A percentile compares a stretch with the other conserved stretches of the same genome.
phyloP scores from a whole-genome alignment of 2,329 filamentous ascomycete genomes.

The Acrocalymma vagum region DNA sequence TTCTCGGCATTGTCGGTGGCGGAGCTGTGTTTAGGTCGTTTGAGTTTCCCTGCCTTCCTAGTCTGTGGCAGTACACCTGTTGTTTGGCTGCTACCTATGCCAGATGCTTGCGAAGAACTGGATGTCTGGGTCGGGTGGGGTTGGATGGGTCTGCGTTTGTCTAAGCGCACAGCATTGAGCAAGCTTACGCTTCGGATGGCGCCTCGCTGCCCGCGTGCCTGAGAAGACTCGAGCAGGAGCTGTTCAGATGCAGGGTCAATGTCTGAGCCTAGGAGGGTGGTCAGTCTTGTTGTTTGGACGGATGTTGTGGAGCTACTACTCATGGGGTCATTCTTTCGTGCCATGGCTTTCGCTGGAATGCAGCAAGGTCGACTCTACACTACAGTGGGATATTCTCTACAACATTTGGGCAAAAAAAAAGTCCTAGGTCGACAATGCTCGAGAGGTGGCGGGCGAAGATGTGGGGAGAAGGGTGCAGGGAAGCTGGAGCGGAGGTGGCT shows the following conservation, averaged over 20 bases:
- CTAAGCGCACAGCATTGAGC: constrained; percentile 39
- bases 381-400: too few relatives aligned
- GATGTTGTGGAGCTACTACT: background rate
- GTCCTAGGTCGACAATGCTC: too few relatives aligned
- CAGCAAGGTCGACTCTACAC: too few relatives aligned
- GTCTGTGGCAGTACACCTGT: constrained; percentile 5
- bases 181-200: constrained; percentile 31
- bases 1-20: constrained; percentile 7
- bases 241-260: constrained; percentile 32
- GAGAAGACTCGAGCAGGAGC: constrained; percentile 29
- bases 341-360: too few relatives aligned
- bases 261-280: constrained; percentile 15
- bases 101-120: background rate
- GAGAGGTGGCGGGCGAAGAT: too few relatives aligned
- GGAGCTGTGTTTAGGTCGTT: constrained; percentile 21
- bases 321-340: too few relatives aligned
- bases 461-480: too few relatives aligned
- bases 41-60: constrained; percentile 24
- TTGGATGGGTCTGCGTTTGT: too few relatives aligned
- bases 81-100: constrained; percentile 9
- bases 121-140: too few relatives aligned
- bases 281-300: background rate
- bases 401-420: too few relatives aligned
- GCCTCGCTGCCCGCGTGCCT: too few relatives aligned
- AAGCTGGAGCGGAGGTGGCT: too few relatives aligned